These are phyloP conservation scores for Lotus japonicus DNA, from an alignment of 306 rosid species.

Conservation along the genomic window DNA sequence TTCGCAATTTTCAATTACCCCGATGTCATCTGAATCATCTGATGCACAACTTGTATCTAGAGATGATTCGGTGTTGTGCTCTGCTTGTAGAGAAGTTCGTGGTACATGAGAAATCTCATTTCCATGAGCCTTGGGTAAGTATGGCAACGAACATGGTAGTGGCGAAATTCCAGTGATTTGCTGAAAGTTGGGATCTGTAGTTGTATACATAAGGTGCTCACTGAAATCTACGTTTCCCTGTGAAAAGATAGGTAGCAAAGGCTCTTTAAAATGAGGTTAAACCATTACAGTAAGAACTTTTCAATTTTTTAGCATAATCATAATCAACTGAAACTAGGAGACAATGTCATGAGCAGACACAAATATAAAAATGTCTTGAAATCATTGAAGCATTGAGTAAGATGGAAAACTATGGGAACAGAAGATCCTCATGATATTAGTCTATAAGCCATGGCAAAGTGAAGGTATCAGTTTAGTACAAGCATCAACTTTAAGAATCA, in stretches of 20 bases:
- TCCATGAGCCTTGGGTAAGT: slow-evolving; percentile 24
- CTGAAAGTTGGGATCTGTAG: slow-evolving; percentile 39
- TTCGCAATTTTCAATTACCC: slow-evolving; percentile 29
- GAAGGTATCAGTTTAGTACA: background rate
- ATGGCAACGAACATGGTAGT: slow-evolving; percentile 37
- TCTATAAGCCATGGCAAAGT: background rate
- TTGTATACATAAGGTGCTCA: slow-evolving; percentile 41
- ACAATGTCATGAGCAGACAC: background rate
- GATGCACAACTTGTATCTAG: slow-evolving; percentile 27
- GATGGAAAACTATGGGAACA: background rate
- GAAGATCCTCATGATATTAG: background rate
- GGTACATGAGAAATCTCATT: slow-evolving; percentile 21
- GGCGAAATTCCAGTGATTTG: slow-evolving; percentile 32
- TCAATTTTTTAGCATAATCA: too few relatives aligned
- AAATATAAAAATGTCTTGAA: background rate
- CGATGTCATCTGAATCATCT: slow-evolving; percentile 40
- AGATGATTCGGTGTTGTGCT: slow-evolving; percentile 23
- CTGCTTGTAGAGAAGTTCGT: slow-evolving; percentile 28
- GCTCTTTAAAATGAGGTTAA: too few relatives aligned
- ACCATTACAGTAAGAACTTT: too few relatives aligned
- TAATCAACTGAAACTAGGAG: too few relatives aligned
- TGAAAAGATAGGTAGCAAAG: background rate
- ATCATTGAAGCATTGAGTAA: background rate
- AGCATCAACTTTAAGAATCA: background rate
- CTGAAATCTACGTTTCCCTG: slow-evolving; percentile 49